Evolutionary conservation across 2,329 filamentous ascomycete genomes (phyloP), one percentile per base, ranked within the genome.

Genomic region (Verticillium albo-atrum): DNA sequence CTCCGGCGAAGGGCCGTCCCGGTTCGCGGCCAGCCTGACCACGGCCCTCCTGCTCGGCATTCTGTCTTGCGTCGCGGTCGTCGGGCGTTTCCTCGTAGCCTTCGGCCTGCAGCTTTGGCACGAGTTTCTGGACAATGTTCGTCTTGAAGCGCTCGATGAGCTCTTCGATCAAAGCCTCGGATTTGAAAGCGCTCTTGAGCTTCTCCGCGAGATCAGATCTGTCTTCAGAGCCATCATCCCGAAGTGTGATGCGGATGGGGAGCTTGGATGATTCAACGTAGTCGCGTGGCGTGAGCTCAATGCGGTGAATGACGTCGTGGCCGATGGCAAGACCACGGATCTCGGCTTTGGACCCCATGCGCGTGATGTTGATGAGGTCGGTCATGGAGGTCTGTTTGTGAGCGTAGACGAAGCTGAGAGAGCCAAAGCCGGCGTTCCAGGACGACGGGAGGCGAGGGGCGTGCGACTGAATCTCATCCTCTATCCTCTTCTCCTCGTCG

Each of bases 311-410:
- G 65, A 86, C 88, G 68, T 97, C 92, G 69, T 93, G 89, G 27
- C 89, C 90, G 17, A 93, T 74, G 1, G 86, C 92, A 47, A 96
- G 80, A 3, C 89, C 93, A 67, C 92, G 86, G 42, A 97, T 81
- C 62, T 97, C 88, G n/a, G 90, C 89, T 70, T 94, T 96, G 67
- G 82, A 82, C 51, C 93, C 92, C 67, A 97, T 82, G 57, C 92
- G 85, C 72, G 89, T 92, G 63, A 96, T 77, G 71, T 92, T 94
- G 65, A 97, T 73, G 28, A 97, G 80, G 70, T 90, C 97, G 61
- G 89, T 85, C 84, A 93, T 91, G 17, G 92, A 88, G 0, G 92
- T 96, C 71, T 96, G 91, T 26, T 85, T 80, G 73, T 97, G 93
- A 3, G 87, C 86, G 77, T 98, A 98, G 63, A 92, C 86, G 74